Conservation (phyloP, 139 green algal species). For the Volvox africanus region DNA sequence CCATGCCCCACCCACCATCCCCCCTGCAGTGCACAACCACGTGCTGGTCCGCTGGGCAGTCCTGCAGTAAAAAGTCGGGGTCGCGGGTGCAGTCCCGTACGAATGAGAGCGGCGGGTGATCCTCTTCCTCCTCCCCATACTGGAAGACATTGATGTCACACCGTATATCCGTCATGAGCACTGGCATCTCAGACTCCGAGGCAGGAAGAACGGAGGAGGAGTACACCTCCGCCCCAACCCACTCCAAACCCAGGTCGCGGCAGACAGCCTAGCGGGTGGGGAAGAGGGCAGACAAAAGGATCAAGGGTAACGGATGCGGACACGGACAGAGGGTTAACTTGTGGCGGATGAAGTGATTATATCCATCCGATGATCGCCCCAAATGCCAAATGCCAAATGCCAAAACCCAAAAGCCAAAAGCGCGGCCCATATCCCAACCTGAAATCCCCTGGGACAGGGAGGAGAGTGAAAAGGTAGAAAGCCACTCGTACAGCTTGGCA, state of each 20-base stretch:
- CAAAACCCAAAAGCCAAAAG: background rate
- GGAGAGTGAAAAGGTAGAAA: too few species aligned
- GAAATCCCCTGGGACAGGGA: too few species aligned
- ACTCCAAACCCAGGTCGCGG: background rate
- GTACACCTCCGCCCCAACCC: background rate
- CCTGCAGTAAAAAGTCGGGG: background rate
- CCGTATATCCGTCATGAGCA: background rate
- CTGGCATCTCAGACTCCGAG: background rate
- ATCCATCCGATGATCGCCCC: background rate
- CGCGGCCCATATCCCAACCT: too few species aligned
- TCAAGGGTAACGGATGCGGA: background rate
- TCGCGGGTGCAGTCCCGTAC: background rate
- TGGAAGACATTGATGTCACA: background rate
- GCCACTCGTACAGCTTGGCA: too few species aligned
- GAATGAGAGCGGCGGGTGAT: background rate
- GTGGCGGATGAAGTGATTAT: background rate
- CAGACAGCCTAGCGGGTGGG: background rate
- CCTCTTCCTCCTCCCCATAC: background rate
- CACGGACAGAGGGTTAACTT: background rate
- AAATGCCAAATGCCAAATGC: background rate
- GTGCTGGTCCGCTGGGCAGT: background rate
- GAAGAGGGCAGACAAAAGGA: background rate
- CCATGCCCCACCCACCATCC: background rate
- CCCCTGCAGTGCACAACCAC: background rate
- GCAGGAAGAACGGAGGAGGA: background rate